Evolutionary conservation across 2,329 filamentous ascomycete genomes (phyloP), one percentile per base, ranked within the genome.

Genomic region (Juglanconis oblonga): DNA sequence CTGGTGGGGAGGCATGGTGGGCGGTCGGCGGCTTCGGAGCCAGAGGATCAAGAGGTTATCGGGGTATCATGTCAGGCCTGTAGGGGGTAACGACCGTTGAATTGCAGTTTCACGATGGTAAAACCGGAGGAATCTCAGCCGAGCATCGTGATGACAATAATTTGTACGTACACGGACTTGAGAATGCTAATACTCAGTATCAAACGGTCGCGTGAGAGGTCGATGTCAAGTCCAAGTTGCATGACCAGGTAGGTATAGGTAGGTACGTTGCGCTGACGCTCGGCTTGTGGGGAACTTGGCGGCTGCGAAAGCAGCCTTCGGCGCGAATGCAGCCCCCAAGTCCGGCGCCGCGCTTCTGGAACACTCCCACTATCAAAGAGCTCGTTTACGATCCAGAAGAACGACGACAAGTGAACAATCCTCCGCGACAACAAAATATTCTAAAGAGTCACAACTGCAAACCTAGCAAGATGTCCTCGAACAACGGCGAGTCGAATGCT

Each of bases 1-100:
- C 67, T 78, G 79, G 40, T 55, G 54, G 57, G 74, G 76, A 66
- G 80, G 74, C 79, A 82, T 82, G 71, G 70, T 74, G 70, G 61
- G 64, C 38, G 55, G 51, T 52, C 24, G 57, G 57, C 47, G 51
- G 51, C 54, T 54, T 49, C 53, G 51, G 55, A 52, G 57, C 54
- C 58, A 47, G 38, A 31, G 51, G 55, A 47, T 4, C n/a, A 45
- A 55, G 45, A 47, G 11, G 38, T 63, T 55, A 61, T 55, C 54
- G 51, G 8, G 40, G 33, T 51, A 55, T 51, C 61, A 63, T 61
- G 54, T 52, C 61, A 55, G 40, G 50, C 55, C 24, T 35, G 13
- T n/a, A 24, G 14, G 13, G 24, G 24, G 4, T 4, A 17, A 48
- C 17, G 9, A 13, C 9, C 3, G 14, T 11, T 13, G 9, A 31